Conservation (phyloP, 2,329 filamentous ascomycete genomes). For the Botryotinia convoluta region DNA sequence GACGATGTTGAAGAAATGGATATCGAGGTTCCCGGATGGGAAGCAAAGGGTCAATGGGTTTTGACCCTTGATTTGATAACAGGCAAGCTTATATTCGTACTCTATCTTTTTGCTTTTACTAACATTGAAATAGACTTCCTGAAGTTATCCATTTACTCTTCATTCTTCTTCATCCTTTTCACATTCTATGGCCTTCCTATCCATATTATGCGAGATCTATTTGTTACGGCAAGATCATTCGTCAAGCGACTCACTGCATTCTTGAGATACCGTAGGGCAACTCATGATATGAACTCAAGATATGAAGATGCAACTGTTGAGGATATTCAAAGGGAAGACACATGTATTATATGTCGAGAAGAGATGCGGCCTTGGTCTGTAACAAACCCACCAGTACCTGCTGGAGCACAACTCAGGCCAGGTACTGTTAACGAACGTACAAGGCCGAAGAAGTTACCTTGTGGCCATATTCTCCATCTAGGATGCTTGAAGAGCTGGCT, state of each 20-base stretch:
- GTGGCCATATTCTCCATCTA: conserved; percentile 92
- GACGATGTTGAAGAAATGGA: conserved; percentile 90
- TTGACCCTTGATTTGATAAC: conserved; percentile 83
- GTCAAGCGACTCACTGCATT: conserved; percentile 86
- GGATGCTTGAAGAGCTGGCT: conserved; percentile 96
- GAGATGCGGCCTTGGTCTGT: conserved; percentile 80
- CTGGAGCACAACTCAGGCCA: conserved; percentile 32
- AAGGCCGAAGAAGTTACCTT: conserved; percentile 92
- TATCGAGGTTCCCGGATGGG: conserved; percentile 93
- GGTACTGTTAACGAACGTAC: conserved; percentile 70
- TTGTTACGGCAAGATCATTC: conserved; percentile 90
- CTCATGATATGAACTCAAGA: conserved; percentile 84
- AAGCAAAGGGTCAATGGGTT: conserved; percentile 90
- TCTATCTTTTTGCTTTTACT: conserved; percentile 6
- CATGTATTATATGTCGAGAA: conserved; percentile 96
- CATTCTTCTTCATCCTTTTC: conserved; percentile 91
- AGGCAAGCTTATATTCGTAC: conserved; percentile 49
- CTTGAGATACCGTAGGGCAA: conserved; percentile 84
- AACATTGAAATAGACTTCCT: conserved; percentile 66
- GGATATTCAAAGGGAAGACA: conserved; percentile 81
- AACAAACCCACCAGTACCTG: conserved; percentile 47
- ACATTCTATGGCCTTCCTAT: conserved; percentile 94
- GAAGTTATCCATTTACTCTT: conserved; percentile 83
- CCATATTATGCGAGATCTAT: conserved; percentile 93
- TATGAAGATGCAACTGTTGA: conserved; percentile 89